Conservation (phyloP, 768 basidiomycete genomes). For the Leccinum sublutescens region DNA sequence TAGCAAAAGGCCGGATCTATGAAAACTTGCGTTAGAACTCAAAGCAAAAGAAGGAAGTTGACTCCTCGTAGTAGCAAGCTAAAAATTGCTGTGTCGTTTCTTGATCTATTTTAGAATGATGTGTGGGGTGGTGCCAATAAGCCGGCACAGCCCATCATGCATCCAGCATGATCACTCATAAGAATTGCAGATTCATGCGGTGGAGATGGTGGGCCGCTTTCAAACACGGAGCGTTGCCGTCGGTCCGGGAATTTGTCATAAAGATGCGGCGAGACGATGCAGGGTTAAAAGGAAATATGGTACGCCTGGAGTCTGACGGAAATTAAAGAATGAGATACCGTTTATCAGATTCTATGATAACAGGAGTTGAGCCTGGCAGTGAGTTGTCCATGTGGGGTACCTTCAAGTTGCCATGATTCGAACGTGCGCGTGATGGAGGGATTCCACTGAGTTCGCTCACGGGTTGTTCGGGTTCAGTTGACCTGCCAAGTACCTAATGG, state of each 20-base stretch:
- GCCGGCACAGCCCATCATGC: not conserved
- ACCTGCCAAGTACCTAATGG: not conserved
- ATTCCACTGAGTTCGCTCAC: too few relatives aligned
- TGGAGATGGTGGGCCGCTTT: not conserved
- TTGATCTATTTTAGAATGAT: not conserved
- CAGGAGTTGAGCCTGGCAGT: too few relatives aligned
- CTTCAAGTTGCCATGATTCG: too few relatives aligned
- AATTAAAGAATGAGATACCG: not conserved
- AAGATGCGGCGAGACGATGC: too few relatives aligned
- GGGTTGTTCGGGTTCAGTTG: not conserved
- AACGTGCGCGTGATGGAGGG: too few relatives aligned
- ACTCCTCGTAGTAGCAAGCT: not conserved
- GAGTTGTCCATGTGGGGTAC: too few relatives aligned
- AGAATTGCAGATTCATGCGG: not conserved
- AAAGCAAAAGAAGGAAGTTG: not conserved
- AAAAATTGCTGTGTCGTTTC: not conserved
- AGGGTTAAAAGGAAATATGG: too few relatives aligned
- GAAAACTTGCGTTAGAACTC: not conserved
- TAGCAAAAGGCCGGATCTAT: not conserved
- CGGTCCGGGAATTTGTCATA: too few relatives aligned
- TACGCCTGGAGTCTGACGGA: not conserved
- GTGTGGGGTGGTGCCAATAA: not conserved
- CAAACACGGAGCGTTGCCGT: not conserved
- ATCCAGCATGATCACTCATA: too few relatives aligned
- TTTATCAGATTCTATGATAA: too few relatives aligned